Conservation (phyloP, 352 stramenopile genomes). For the Pythium guiyangense region DNA sequence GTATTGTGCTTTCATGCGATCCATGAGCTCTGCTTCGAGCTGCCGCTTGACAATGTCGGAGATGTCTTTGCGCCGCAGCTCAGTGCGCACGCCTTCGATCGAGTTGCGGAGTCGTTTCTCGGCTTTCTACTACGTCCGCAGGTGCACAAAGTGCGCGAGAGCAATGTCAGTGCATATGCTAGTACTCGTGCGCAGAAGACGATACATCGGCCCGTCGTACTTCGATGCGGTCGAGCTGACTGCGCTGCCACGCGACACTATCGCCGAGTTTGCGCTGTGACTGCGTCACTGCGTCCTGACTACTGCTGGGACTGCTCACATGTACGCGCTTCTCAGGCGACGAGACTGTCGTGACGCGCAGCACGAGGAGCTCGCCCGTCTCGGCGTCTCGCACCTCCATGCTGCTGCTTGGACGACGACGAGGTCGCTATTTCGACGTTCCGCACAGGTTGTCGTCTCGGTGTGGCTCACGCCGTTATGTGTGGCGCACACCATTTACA, state of each 20-base stretch:
- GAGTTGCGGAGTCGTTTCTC: constrained; percentile 45
- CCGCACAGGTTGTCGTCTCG: too few species aligned
- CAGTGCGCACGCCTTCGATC: constrained; percentile 38
- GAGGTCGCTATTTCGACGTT: too few species aligned
- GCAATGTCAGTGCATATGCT: not conserved
- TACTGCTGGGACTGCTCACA: constrained; percentile 4
- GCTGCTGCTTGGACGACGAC: too few species aligned
- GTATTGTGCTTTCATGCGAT: constrained; percentile 63
- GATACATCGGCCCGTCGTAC: constrained; percentile 14
- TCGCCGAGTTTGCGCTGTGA: constrained; percentile 44
- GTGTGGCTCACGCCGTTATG: too few species aligned
- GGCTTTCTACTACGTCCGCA: constrained; percentile 29
- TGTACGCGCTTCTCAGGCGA: not conserved
- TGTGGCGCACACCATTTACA: too few species aligned
- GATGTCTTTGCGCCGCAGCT: constrained; percentile 43
- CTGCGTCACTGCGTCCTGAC: constrained; percentile 47
- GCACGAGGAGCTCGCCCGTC: constrained; percentile 48
- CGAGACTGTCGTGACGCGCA: constrained; percentile 9
- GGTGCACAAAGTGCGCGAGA: not conserved
- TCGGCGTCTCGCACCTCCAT: constrained; percentile 56
- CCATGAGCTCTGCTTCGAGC: constrained; percentile 50
- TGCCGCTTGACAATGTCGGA: constrained; percentile 21
- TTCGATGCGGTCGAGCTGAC: constrained; percentile 42
- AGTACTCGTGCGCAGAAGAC: not conserved
- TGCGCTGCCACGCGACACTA: constrained; percentile 41